Evolutionary conservation across 179 eudicot genomes (phyloP).

Genomic region (Beta lomatogona): DNA sequence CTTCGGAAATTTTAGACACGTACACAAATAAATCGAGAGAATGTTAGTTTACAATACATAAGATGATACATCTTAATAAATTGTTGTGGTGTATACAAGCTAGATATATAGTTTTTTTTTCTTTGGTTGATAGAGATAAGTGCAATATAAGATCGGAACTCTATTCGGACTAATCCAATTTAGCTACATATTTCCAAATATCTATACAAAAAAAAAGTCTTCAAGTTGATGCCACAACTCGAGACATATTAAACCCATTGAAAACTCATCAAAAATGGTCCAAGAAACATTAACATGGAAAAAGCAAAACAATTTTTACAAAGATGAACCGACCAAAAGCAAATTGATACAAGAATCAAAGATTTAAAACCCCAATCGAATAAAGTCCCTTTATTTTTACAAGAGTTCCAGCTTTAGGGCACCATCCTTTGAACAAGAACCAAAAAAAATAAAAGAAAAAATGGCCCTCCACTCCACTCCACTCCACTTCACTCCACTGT

Average conservation of each 20-base stretch:
- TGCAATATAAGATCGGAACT: too few relatives aligned
- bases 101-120: too few relatives aligned
- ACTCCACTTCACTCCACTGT: background rate
- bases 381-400: slow-evolving; percentile 21
- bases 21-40: too few relatives aligned
- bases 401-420: slow-evolving; percentile 38
- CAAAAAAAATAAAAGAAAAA: background rate
- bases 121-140: too few relatives aligned
- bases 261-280: background rate
- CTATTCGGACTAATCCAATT: too few relatives aligned
- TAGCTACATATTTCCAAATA: too few relatives aligned
- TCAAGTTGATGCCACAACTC: background rate
- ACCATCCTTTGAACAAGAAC: slow-evolving; percentile 28
- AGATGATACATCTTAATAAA: too few relatives aligned
- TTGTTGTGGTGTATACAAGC: too few relatives aligned
- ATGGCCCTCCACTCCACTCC: slow-evolving; percentile 1
- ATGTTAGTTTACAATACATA: too few relatives aligned
- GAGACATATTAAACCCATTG: background rate
- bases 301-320: slow-evolving; percentile 1
- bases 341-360: slow-evolving; percentile 26
- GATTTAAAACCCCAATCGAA: slow-evolving; percentile 16
- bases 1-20: too few relatives aligned
- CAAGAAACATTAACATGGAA: background rate
- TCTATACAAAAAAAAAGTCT: background rate
- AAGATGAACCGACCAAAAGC: slow-evolving; percentile 40